Conservation (phyloP, 2,329 filamentous ascomycete genomes). For the Diatrype stigma region DNA sequence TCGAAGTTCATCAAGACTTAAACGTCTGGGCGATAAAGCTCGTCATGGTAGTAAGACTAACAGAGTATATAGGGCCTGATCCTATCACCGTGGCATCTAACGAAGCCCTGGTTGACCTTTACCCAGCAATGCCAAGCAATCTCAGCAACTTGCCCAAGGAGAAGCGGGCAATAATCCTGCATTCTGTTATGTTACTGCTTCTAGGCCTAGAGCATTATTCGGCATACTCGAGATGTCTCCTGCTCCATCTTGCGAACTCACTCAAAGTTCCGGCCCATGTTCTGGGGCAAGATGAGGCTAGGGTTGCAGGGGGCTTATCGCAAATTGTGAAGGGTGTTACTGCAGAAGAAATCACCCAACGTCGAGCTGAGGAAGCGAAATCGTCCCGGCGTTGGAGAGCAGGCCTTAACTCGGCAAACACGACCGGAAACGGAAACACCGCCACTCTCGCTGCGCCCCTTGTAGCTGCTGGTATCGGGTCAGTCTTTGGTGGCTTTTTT, state of each 20-base stretch:
- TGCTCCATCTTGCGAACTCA: conserved; percentile 67
- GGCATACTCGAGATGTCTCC: conserved; percentile 66
- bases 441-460: conserved; percentile 71
- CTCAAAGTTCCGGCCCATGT: conserved; percentile 62
- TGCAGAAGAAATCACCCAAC: conserved; percentile 60
- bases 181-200: conserved; percentile 67
- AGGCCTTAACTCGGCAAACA: conserved; percentile 52
- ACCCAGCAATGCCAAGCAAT: conserved; percentile 56
- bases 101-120: conserved; percentile 44
- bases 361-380: conserved; percentile 61
- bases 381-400: conserved; percentile 48
- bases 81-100: conserved; percentile 42
- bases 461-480: conserved; percentile 73
- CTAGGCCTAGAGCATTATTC: conserved; percentile 75
- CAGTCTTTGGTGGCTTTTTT: conserved; percentile 65
- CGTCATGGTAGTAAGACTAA: conserved; percentile 13
- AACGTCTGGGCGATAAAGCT: too few species aligned
- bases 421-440: conserved; percentile 5
- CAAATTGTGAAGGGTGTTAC: conserved; percentile 69
- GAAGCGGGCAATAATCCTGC: conserved; percentile 64
- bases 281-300: conserved; percentile 67
- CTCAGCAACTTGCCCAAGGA: conserved; percentile 57
- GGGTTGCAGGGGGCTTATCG: conserved; percentile 70
- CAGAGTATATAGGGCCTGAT: conserved; percentile 21
- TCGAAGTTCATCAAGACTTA: too few species aligned